phyloP scores from a whole-genome alignment of 768 basidiomycete species.

The Lentinula edodes region DNA sequence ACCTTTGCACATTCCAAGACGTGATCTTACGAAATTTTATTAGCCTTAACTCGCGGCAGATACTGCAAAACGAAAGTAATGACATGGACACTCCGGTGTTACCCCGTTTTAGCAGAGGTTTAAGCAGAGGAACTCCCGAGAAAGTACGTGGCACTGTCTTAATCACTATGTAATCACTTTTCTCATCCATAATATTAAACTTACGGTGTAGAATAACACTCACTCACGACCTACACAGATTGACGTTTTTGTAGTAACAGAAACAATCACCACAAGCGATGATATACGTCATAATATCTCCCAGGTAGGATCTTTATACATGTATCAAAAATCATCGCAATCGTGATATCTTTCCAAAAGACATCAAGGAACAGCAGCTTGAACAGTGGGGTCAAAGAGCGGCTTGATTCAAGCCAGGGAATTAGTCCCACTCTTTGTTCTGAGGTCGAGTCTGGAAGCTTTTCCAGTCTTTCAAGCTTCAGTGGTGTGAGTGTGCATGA shows the following conservation, averaged over 20 bases:
- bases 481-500: background rate
- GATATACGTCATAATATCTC: background rate
- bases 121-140: constrained; percentile 4
- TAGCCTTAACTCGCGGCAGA: constrained; percentile 26
- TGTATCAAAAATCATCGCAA: too few species aligned
- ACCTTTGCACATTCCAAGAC: background rate
- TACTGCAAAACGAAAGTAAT: constrained; percentile 14
- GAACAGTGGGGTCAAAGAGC: background rate
- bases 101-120: constrained; percentile 9
- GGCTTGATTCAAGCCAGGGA: background rate
- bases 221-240: constrained; percentile 18
- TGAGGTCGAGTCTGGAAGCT: background rate
- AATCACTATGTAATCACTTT: background rate
- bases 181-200: background rate
- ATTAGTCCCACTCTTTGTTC: background rate
- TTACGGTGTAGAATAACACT: background rate
- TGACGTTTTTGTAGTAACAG: constrained; percentile 23
- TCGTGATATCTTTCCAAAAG: background rate
- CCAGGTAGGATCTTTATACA: background rate
- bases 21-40: background rate
- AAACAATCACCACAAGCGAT: constrained; percentile 18
- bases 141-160: background rate
- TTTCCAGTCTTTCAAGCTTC: background rate
- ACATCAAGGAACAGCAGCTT: background rate
- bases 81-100: constrained; percentile 12